Evolutionary conservation across 2,329 filamentous ascomycete genomes (phyloP).

Genomic region (Arthrobotrys sphaeroides): DNA sequence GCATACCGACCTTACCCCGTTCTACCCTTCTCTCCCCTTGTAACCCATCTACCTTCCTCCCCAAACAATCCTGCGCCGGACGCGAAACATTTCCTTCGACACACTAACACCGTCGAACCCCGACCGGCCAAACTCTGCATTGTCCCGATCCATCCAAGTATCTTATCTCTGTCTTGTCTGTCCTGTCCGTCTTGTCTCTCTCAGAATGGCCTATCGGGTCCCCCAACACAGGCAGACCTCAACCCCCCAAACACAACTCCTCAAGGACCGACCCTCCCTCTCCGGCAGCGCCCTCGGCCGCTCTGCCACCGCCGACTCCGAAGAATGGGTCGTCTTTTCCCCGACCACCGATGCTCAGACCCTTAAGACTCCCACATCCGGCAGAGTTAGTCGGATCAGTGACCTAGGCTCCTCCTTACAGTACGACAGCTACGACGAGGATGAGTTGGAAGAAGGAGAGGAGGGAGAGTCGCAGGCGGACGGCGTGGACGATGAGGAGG

Average conservation of each 20-base stretch:
- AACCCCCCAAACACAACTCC: constrained; percentile 33
- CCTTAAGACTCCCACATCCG: constrained; percentile 73
- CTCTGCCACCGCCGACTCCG: constrained; percentile 54
- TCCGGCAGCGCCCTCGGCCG: constrained; percentile 32
- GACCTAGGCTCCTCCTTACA: constrained; percentile 74
- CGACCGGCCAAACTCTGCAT: constrained; percentile 19
- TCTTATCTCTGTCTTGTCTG: no score
- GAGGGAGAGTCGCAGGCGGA: constrained; percentile 62
- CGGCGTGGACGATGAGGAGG: constrained; percentile 69
- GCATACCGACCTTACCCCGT: constrained; percentile 27
- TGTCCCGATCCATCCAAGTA: not conserved
- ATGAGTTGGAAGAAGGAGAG: constrained; percentile 63
- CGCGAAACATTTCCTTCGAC: constrained; percentile 22
- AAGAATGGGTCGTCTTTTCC: constrained; percentile 97
- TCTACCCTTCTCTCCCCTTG: constrained; percentile 26
- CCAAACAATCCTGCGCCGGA: constrained; percentile 32
- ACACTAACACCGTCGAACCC: not conserved
- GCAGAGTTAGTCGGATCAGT: constrained; percentile 81
- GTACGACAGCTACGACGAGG: constrained; percentile 65
- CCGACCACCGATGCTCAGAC: constrained; percentile 72
- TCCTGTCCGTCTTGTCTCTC: no score
- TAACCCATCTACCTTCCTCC: constrained; percentile 28
- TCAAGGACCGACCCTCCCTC: constrained; percentile 36
- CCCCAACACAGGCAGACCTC: constrained; percentile 47
- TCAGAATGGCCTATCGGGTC: constrained; percentile 48